Evolutionary conservation across 768 basidiomycete genomes (phyloP), one percentile per base, ranked within the genome.

Genomic region (Xanthoconium stramineum): DNA sequence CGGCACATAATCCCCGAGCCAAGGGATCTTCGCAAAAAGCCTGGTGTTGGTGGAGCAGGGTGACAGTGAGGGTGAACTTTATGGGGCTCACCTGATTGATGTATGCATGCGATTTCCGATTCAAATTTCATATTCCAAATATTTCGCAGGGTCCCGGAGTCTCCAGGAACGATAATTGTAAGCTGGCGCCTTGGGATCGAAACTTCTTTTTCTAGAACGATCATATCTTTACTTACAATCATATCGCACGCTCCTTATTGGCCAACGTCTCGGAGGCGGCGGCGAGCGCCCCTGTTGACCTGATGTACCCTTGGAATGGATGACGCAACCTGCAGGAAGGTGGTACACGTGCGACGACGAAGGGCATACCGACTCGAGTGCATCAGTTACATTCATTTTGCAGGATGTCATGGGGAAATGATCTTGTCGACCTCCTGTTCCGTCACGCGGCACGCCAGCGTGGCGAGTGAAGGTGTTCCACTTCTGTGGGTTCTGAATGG

Each of bases 241-340:
- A 50, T 65, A 65, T 65, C 58, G 64, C 50, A 28, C 13, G n/a
- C 19, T 4, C 14, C n/a, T 19, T 43, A 66, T 66, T 64, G 65
- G 65, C 17, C 48, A n/a, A 24, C 39, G 20, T 29, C 52, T 64
- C 53, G 63, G 57, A 55, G 4, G 63, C 64, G 53, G 44, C 10
- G 33, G 37, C 35, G 52, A 48, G 50, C 38, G 43, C 15, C 48
- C 52, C 61, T 56, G 50, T 38, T 32, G 12, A 37, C 19, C 40
- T 28, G 42, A 46, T 53, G n/a, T 37, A 40, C 28, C 47, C 45
- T 51, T 55, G 37, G 47, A 51, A 46, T 51, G 43, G 45, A 57
- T 52, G 52, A 44, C 50, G 45, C 45, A 54, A 47, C 32, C 12
- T 12, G 46, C n/a, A 35, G 40, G 5, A 40, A 36, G 49, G 12